phyloP scores from a whole-genome alignment of 2,329 filamentous ascomycete genomes.

The Hymenoscyphus albidus region DNA sequence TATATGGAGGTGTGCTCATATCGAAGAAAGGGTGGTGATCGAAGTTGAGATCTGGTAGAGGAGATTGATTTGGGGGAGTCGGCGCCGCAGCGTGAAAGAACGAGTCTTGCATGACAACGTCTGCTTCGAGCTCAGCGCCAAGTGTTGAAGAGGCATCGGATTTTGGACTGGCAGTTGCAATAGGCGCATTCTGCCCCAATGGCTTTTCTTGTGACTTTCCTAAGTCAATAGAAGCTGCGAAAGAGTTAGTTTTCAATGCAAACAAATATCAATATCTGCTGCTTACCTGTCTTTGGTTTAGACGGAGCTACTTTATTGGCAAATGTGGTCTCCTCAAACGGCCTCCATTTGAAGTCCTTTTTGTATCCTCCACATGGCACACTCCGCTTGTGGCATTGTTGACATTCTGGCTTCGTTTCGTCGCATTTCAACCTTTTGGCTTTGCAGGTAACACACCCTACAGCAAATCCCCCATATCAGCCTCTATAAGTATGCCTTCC shows the following conservation, averaged over 20 bases:
- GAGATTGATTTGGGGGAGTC: constrained; percentile 22
- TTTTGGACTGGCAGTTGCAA: constrained; percentile 6
- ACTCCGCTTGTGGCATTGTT: constrained; percentile 61
- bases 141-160: constrained; percentile 30
- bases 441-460: constrained; percentile 72
- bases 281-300: constrained; percentile 28
- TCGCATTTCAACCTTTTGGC: constrained; percentile 70
- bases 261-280: background rate
- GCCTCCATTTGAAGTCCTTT: constrained; percentile 72
- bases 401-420: constrained; percentile 65
- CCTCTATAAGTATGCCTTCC: constrained; percentile 20
- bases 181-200: constrained; percentile 19
- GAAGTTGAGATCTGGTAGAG: constrained; percentile 26
- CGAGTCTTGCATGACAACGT: constrained; percentile 31
- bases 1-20: constrained; percentile 32
- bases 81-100: constrained; percentile 31
- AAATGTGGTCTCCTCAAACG: constrained; percentile 62
- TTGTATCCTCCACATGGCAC: constrained; percentile 68
- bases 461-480: constrained; percentile 19
- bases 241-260: background rate
- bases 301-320: constrained; percentile 38
- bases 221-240: constrained; percentile 24
- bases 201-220: constrained; percentile 23
- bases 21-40: constrained; percentile 32
- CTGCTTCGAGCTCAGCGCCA: constrained; percentile 24